Percentiles rank a stretch among this genome's conserved stretches.
Conservation (phyloP, 2,329 filamentous ascomycete species). For the Sordariomycetes sp. region DNA sequence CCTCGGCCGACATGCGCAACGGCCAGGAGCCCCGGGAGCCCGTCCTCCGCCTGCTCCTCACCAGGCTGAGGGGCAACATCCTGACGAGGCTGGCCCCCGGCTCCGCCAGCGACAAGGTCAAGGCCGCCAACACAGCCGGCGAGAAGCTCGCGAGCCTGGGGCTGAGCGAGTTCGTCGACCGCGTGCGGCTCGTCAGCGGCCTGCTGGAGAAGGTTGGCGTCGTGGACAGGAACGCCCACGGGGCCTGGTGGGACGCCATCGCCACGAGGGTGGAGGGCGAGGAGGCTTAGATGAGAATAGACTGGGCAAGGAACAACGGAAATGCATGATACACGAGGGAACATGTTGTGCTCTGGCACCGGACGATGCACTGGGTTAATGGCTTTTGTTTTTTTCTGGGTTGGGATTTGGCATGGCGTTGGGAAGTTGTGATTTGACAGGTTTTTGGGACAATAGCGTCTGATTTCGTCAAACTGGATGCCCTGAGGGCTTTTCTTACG, state of each 20-base stretch:
- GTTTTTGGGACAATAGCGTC: no score
- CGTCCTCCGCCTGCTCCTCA: conserved; percentile 57
- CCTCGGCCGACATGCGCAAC: conserved; percentile 33
- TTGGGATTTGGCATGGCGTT: neutral
- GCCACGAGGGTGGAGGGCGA: conserved; percentile 44
- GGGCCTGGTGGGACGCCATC: conserved; percentile 61
- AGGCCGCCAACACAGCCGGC: conserved; percentile 57
- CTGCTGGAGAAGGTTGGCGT: conserved; percentile 54
- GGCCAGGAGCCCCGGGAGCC: conserved; percentile 40
- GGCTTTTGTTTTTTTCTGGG: no score
- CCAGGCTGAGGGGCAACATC: conserved; percentile 58
- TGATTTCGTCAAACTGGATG: no score
- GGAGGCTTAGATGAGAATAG: no score
- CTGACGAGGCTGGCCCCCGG: conserved; percentile 54
- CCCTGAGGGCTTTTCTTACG: no score
- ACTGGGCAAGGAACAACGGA: no score
- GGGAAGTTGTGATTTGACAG: neutral
- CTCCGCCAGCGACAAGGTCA: conserved; percentile 61
- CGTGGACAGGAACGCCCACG: conserved; percentile 61
- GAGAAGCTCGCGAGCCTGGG: conserved; percentile 63
- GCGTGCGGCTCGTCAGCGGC: conserved; percentile 61
- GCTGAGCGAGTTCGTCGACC: conserved; percentile 63
- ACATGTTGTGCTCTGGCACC: no score
- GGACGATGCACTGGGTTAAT: no score
- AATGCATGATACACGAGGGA: no score